Conservation (phyloP, 129 eudicot species). For the Logfia minima region DNA sequence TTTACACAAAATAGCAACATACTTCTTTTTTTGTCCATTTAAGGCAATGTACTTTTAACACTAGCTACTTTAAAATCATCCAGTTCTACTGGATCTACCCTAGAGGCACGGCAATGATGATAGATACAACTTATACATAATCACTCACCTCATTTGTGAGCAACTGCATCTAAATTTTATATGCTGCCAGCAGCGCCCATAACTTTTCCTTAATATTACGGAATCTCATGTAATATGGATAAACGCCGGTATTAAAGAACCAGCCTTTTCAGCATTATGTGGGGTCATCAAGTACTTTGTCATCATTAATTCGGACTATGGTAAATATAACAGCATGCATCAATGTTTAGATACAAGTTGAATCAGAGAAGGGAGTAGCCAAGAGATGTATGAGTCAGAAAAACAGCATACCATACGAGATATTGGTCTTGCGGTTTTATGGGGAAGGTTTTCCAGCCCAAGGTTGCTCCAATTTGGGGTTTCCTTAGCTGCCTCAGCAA, state of each 20-base stretch:
- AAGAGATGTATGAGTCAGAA: neutral
- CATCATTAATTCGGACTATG: neutral
- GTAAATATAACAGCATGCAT: neutral
- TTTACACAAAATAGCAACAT: too few relatives aligned
- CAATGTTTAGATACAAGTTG: neutral
- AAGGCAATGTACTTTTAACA: too few relatives aligned
- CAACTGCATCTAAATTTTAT: neutral
- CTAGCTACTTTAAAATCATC: neutral
- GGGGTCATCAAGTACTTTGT: neutral
- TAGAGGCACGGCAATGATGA: neutral
- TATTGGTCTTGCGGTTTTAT: constrained; percentile 56
- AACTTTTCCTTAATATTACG: neutral
- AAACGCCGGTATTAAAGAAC: neutral
- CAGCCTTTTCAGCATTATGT: neutral
- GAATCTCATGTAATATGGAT: neutral
- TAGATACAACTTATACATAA: neutral
- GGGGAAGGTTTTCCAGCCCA: constrained; percentile 68
- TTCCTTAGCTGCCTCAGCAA: constrained; percentile 82
- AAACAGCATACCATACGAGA: constrained; percentile 48
- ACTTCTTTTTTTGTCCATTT: too few relatives aligned
- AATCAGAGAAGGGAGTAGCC: neutral
- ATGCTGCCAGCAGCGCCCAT: neutral
- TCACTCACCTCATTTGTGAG: neutral
- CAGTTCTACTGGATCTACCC: neutral
- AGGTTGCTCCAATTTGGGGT: constrained; percentile 83